Evolutionary conservation across 192 early-diverging fungal species (phyloP).

Genomic region (Backusella circina): DNA sequence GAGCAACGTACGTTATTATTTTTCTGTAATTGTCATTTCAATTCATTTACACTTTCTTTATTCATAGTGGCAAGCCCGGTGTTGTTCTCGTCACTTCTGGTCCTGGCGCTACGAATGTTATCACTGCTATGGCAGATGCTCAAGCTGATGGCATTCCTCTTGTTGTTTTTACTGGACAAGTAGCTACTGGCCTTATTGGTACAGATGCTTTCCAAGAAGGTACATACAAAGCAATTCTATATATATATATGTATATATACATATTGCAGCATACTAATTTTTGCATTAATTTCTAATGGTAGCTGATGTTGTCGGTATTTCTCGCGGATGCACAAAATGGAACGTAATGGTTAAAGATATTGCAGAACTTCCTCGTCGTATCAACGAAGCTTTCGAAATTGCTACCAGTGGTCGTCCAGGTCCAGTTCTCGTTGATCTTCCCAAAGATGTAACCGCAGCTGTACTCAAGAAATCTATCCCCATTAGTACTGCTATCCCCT

Average conservation of each 20-base stretch:
- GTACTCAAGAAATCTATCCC: conserved; percentile 84
- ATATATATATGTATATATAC: background rate
- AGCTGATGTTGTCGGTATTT: conserved; percentile 95
- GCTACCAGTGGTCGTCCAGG: conserved; percentile 94
- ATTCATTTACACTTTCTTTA: background rate
- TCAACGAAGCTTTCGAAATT: conserved; percentile 98
- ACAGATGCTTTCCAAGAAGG: conserved; percentile 96
- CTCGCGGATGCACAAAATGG: conserved; percentile 97
- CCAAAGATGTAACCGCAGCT: conserved; percentile 96
- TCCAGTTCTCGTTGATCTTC: conserved; percentile 95
- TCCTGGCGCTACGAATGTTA: conserved; percentile 96
- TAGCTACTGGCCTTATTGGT: conserved; percentile 85
- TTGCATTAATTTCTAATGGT: background rate
- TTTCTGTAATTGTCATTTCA: background rate
- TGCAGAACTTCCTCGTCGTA: conserved; percentile 91
- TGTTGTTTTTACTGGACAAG: conserved; percentile 95
- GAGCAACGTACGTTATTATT: conserved; percentile 61
- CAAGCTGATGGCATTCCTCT: conserved; percentile 92
- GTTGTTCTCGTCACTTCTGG: conserved; percentile 83
- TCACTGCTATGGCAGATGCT: conserved; percentile 98
- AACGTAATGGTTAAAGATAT: conserved; percentile 98
- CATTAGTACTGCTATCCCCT: conserved; percentile 65
- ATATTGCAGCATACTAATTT: background rate
- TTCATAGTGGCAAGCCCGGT: conserved; percentile 69
- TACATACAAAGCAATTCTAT: background rate